Evolutionary conservation across 176 grass and related monocot genomes (phyloP), one percentile per base, ranked within the genome.

Genomic region (Avena insularis): DNA sequence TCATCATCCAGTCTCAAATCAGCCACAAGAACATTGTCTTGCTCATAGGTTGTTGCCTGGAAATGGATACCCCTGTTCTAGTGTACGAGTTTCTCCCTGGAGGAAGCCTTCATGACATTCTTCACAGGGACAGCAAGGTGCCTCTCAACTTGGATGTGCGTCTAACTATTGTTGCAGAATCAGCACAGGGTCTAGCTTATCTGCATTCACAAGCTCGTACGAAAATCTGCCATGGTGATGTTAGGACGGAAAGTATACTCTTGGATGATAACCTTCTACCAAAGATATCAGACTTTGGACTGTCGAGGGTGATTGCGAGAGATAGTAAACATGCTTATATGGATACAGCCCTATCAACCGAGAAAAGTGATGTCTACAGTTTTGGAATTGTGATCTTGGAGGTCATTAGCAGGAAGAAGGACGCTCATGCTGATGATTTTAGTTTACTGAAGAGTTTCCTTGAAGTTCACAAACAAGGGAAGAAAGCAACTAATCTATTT

Each of bases 31-130:
- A 45, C 17, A n/a, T 45, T 19, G 36, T 71, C n/a, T 19, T 36
- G 8, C 8, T 71, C 35, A 11, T 70, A 70, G 36, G 68, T 71
- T 43, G 35, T 71, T 71, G 68, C 68, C 68, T 71, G 20, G 17
- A 71, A 45, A 40, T 20, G 38, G 67, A 20, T 40, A 43, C 35
- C 4, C 17, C 8, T 9, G 12, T 71, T 3, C 17, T 71, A 20
- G 36, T 71, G 3, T 71, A 71, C 4, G 68, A 71, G 36, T 45
- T 71, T 9, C 9, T 71, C 19, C 4, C 66, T 9, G 43, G 19
- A 5, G 68, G 68, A 71, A 71, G 68, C 68, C 68, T 71, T n/a
- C 8, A n/a, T 45, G 68, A n/a, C 17, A 71, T 71, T 45, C 68
- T 71, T 71, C 68, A 45, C 38, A 45, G 36, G 0, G 17, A 3